phyloP scores from a whole-genome alignment of 768 basidiomycete genomes.

The Lentinula boryana region DNA sequence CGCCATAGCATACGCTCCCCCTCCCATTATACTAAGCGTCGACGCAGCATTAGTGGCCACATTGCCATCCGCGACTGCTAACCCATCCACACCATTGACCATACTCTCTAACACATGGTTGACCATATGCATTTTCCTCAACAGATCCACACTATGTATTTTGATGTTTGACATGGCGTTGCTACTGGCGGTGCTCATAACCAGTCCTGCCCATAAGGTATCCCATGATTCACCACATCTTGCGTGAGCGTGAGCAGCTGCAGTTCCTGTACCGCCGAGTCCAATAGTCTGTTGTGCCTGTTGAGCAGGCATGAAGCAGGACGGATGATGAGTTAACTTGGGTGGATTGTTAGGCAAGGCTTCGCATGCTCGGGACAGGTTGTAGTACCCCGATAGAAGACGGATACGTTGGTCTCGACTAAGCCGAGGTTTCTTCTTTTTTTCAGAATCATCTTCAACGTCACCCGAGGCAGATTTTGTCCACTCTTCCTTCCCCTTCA shows the following conservation, averaged over 20 bases:
- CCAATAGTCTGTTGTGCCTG: background rate
- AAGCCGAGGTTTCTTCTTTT: constrained; percentile 23
- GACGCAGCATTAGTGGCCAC: background rate
- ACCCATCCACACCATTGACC: constrained; percentile 31
- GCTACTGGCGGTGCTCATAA: background rate
- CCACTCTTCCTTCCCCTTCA: constrained; percentile 45
- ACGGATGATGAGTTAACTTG: constrained; percentile 31
- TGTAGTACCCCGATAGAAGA: constrained; percentile 47
- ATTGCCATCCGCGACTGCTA: background rate
- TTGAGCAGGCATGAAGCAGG: constrained; percentile 33
- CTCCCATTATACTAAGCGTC: background rate
- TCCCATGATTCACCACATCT: constrained; percentile 39
- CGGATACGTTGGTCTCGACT: constrained; percentile 44
- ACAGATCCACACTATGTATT: constrained; percentile 37
- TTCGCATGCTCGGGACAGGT: constrained; percentile 38
- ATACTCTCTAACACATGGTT: constrained; percentile 42
- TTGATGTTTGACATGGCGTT: constrained; percentile 18
- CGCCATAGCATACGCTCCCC: constrained; percentile 21
- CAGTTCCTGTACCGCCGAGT: background rate
- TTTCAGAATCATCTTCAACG: background rate
- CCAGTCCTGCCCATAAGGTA: constrained; percentile 30
- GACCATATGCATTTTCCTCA: constrained; percentile 39
- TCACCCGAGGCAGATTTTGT: constrained; percentile 15
- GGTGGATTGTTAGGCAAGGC: constrained; percentile 37
- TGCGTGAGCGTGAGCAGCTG: background rate